These are phyloP conservation scores for Punctularia strigosozonata DNA, from an alignment of 768 basidiomycete genomes.

Conservation along the genomic window DNA sequence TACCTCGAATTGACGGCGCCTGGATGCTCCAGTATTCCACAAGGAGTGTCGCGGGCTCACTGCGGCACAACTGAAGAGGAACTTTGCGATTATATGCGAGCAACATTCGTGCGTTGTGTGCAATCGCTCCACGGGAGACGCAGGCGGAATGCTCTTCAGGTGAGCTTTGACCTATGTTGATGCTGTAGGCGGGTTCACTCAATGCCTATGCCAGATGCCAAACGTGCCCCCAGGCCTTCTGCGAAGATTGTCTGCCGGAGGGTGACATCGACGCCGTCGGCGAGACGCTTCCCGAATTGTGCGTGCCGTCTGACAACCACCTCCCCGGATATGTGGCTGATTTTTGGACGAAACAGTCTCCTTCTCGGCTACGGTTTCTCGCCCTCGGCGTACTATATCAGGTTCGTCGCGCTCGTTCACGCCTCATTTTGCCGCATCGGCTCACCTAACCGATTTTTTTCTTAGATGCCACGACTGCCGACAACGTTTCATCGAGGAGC, in stretches of 20 bases:
- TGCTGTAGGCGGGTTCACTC: not conserved
- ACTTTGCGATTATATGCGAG: conserved; percentile 21
- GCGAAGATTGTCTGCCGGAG: conserved; percentile 46
- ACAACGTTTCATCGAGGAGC: conserved; percentile 22
- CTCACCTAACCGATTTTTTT: no score
- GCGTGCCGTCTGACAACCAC: conserved; percentile 10
- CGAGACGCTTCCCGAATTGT: conserved; percentile 49
- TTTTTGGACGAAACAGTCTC: no score
- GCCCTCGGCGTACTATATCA: conserved; percentile 33
- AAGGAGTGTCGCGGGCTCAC: conserved; percentile 32
- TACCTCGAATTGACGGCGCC: not conserved
- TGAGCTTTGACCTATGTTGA: conserved; percentile 10
- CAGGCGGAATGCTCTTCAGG: conserved; percentile 52
- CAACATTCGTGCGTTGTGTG: conserved; percentile 42
- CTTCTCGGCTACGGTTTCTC: conserved; percentile 27
- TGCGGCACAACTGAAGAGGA: conserved; percentile 15
- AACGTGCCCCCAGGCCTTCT: conserved; percentile 47
- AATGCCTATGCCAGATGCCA: conserved; percentile 31
- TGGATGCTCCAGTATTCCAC: conserved; percentile 36
- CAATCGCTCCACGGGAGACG: conserved; percentile 27
- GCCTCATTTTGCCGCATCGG: no score
- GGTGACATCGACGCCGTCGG: conserved; percentile 41
- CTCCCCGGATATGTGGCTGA: no score
- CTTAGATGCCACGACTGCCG: conserved; percentile 39
- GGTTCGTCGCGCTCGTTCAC: no score